Percentiles rank a stretch among this genome's conserved stretches.
Evolutionary conservation across 305 asterid species (phyloP).

Genomic region (Fraxinus albicans): DNA sequence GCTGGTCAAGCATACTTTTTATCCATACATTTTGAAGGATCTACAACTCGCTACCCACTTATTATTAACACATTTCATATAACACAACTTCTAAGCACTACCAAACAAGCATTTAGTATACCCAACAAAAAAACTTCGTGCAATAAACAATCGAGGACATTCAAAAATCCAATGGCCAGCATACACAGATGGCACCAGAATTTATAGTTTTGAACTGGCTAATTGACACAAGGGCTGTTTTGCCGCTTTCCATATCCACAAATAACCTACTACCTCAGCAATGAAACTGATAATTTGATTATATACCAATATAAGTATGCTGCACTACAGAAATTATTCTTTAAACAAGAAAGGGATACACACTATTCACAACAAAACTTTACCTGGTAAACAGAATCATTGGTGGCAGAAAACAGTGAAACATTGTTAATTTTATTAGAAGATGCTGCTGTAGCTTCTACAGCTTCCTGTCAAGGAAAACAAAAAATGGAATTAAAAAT

Average conservation of each 20-base stretch:
- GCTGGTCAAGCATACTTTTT: background rate
- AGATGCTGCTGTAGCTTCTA: conserved; percentile 38
- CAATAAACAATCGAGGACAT: background rate
- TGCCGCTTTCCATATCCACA: background rate
- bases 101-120: background rate
- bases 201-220: background rate
- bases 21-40: background rate
- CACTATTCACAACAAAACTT: background rate
- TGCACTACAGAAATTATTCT: background rate
- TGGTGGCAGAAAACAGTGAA: conserved; percentile 46
- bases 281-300: background rate
- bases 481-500: conserved; percentile 10
- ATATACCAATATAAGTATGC: background rate
- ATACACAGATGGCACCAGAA: background rate
- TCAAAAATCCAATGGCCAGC: background rate
- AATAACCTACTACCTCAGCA: background rate
- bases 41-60: background rate
- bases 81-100: background rate
- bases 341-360: background rate
- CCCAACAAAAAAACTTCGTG: background rate
- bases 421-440: conserved; percentile 30
- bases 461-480: conserved; percentile 41
- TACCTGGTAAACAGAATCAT: conserved; percentile 86
- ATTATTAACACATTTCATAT: background rate
- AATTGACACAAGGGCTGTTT: background rate